Percentiles rank a stretch among this genome's conserved stretches.
These are phyloP conservation scores for Rutidosis leptorrhynchoides DNA, from an alignment of 129 eudicot genomes.

Conservation along the genomic window DNA sequence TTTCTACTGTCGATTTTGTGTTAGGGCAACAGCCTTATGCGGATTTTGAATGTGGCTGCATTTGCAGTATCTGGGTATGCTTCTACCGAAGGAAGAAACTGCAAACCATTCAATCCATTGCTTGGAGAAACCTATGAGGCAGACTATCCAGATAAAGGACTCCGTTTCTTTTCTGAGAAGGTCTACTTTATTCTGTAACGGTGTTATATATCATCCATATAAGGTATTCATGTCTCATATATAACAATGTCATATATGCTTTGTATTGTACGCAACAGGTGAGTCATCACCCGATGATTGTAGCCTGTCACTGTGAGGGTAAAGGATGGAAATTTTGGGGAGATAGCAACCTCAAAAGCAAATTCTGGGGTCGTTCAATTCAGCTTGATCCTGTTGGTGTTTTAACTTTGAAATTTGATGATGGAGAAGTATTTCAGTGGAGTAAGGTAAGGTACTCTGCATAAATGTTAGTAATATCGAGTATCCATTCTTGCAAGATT, in stretches of 20 bases:
- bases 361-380: constrained; percentile 99
- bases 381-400: constrained; percentile 95
- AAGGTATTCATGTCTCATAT: too few species aligned
- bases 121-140: constrained; percentile 98
- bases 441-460: constrained; percentile 83
- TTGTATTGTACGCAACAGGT: too few species aligned
- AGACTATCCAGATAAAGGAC: constrained; percentile 94
- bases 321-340: constrained; percentile 97
- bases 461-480: neutral
- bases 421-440: constrained; percentile 97
- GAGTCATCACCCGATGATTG: constrained; percentile 97
- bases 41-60: constrained; percentile 97
- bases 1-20: constrained; percentile 24
- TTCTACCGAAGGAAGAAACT: constrained; percentile 86
- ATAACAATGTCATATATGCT: too few species aligned
- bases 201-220: neutral
- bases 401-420: constrained; percentile 88
- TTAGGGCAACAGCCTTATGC: constrained; percentile 97
- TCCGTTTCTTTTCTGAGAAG: constrained; percentile 93
- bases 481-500: constrained; percentile 7
- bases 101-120: constrained; percentile 96
- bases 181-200: constrained; percentile 31
- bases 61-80: constrained; percentile 99
- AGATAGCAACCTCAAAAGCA: constrained; percentile 97
- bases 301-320: constrained; percentile 99